Evolutionary conservation across 202 grass and related monocot species (phyloP).

Genomic region (Zizania palustris): DNA sequence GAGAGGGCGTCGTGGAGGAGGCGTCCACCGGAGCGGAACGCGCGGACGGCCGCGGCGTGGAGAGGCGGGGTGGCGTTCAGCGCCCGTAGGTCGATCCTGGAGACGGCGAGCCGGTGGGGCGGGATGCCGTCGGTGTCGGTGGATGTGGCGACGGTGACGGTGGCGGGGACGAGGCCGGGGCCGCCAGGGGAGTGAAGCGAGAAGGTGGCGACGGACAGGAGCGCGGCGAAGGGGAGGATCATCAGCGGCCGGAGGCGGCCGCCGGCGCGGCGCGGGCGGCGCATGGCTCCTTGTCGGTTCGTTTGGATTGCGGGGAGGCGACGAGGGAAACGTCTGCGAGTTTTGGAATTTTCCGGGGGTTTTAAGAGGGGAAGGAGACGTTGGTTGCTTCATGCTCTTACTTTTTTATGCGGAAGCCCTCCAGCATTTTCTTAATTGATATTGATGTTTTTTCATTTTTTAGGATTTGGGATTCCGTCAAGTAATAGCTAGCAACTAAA

Average conservation of each 20-base stretch:
- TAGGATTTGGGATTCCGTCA: too few relatives aligned
- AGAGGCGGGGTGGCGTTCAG: constrained; percentile 16
- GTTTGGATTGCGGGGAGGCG: constrained; percentile 27
- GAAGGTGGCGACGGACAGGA: constrained; percentile 61
- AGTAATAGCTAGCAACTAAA: too few relatives aligned
- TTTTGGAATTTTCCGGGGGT: constrained; percentile 27
- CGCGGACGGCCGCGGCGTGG: constrained; percentile 38
- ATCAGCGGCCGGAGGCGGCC: constrained; percentile 45
- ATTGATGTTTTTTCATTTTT: too few relatives aligned
- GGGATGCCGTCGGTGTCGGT: constrained; percentile 1
- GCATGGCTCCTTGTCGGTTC: constrained; percentile 35
- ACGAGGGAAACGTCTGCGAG: constrained; percentile 24
- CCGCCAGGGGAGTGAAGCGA: constrained; percentile 52
- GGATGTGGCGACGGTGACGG: constrained; percentile 8
- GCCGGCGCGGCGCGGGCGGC: constrained; percentile 44
- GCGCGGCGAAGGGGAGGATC: constrained; percentile 50
- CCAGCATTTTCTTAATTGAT: background rate
- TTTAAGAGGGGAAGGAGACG: constrained; percentile 18
- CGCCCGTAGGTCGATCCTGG: constrained; percentile 25
- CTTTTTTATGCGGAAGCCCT: background rate
- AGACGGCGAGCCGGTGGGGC: constrained; percentile 9
- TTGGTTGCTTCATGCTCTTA: background rate
- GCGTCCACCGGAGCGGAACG: constrained; percentile 37
- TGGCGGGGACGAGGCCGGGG: constrained; percentile 21
- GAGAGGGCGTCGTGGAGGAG: constrained; percentile 39